Base-by-base conservation (phyloP, 345 rosid species). In the Citrus inodora region DNA sequence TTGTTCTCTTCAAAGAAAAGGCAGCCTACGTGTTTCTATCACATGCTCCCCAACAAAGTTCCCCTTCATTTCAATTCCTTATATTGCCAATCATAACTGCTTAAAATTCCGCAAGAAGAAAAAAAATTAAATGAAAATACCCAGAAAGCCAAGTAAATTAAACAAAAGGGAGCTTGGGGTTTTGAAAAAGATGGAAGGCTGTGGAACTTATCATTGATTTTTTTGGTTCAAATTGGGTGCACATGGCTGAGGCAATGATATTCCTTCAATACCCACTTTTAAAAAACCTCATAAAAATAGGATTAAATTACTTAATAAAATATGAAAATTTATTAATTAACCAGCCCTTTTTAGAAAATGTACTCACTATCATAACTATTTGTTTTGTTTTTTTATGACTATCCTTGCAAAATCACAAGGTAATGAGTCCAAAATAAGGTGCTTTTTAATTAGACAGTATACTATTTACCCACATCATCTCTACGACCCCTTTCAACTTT, bases 181-280 rank as follows among this genome's bases (percentile, higher is more conserved):
- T 27, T 64, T 32, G 13, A 22, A 70, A 68, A 76, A 24, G 28
- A 62, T 25, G 55, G 32, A 71, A 51, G 71, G 55, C 59, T 33
- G 63, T 62, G 86, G 79, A 72, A 71, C 76, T 73, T 79, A 79
- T 82, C 78, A 79, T 82, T 73, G 76, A 75, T 74, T 78, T 79
- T 79, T 55, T 33, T 30, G 42, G 55, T 75, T 77, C 56, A 66
- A 78, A 73, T 79, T 80, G 89, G 83, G 38, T 35, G 87, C 87
- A 84, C 87, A 84, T 84, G 89, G 84, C 64, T 64, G 58, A 56
- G 62, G 68, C 78, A 79, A 82, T 80, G 56, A 81, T 81, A 84
- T 61, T 71, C 79, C 81, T 67, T 64, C 10, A 53, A 48, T 73
- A 63, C 77, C 83, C 86, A 75, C 71, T 75, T 38, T 63, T 19